phyloP scores from a whole-genome alignment of 805 yeast genomes.

The Saccharomycopsis olivae region DNA sequence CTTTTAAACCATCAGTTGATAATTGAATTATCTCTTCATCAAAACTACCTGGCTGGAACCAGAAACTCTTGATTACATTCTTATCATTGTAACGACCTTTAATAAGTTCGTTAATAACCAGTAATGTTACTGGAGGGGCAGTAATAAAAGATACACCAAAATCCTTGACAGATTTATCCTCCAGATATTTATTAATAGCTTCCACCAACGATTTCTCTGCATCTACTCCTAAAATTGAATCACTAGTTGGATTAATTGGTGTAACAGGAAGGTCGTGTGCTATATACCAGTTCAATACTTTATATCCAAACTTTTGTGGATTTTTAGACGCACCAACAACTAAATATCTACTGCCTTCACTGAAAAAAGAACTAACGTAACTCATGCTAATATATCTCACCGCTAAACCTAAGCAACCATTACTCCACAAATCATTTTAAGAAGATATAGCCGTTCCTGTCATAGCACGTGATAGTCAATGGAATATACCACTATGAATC shows the following conservation, averaged over 20 bases:
- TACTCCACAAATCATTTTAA: too few species aligned
- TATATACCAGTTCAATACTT: slow-evolving; percentile 59
- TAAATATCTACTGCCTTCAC: slow-evolving; percentile 37
- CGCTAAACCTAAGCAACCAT: too few species aligned
- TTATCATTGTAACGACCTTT: not conserved
- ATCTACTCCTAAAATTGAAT: slow-evolving; percentile 34
- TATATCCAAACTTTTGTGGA: slow-evolving; percentile 57
- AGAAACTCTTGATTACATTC: slow-evolving; percentile 41
- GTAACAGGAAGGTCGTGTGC: slow-evolving; percentile 44
- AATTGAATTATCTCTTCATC: slow-evolving; percentile 38
- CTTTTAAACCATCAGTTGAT: slow-evolving; percentile 26
- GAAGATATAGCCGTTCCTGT: too few species aligned
- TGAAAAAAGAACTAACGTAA: too few species aligned
- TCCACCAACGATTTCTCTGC: slow-evolving; percentile 28
- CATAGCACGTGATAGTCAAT: too few species aligned
- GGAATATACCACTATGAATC: too few species aligned
- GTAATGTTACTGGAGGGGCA: slow-evolving; percentile 53
- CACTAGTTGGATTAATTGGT: slow-evolving; percentile 54
- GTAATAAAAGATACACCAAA: slow-evolving; percentile 61
- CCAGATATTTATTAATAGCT: slow-evolving; percentile 22
- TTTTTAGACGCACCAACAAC: slow-evolving; percentile 67
- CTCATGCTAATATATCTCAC: too few species aligned
- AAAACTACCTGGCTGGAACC: slow-evolving; percentile 83
- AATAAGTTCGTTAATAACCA: slow-evolving; percentile 30
- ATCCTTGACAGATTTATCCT: slow-evolving; percentile 30